Evolutionary conservation across 2,329 filamentous ascomycete genomes (phyloP).

Genomic region (Trichoderma atrobrunneum): DNA sequence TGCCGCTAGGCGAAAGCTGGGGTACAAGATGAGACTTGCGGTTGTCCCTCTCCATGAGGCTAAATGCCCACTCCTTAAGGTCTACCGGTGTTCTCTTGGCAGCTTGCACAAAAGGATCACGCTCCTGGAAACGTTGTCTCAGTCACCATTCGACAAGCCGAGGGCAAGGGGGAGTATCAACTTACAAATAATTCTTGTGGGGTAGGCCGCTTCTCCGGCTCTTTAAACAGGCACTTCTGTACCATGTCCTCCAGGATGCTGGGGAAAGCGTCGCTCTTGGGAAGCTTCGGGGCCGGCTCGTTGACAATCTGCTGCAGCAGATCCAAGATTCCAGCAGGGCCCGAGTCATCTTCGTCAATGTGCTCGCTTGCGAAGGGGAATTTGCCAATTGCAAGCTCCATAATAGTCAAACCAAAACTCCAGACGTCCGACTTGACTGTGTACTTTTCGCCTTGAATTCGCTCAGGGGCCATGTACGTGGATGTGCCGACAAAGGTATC

Average conservation of each 20-base stretch:
- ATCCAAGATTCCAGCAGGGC: constrained; percentile 92
- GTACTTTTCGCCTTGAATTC: constrained; percentile 95
- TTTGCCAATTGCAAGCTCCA: constrained; percentile 96
- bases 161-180: constrained; percentile 18
- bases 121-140: constrained; percentile 56
- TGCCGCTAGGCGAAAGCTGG: constrained; percentile 63
- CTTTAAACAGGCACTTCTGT: constrained; percentile 89
- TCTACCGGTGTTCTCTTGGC: constrained; percentile 96
- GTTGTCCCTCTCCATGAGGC: constrained; percentile 92
- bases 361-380: constrained; percentile 84
- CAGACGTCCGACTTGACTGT: constrained; percentile 98
- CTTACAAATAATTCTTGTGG: constrained; percentile 89
- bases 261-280: constrained; percentile 97
- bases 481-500: constrained; percentile 98
- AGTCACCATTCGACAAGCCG: constrained; percentile 15
- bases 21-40: constrained; percentile 90
- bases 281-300: constrained; percentile 87
- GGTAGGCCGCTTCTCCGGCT: constrained; percentile 82
- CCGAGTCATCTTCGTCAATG: constrained; percentile 69
- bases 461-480: constrained; percentile 98
- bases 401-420: constrained; percentile 92
- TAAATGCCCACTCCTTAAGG: constrained; percentile 87
- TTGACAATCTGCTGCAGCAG: constrained; percentile 96
- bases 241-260: constrained; percentile 95
- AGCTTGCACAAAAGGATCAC: constrained; percentile 90